Base-by-base conservation (phyloP, 2,329 filamentous ascomycete species). In the Parastagonospora nodorum region DNA sequence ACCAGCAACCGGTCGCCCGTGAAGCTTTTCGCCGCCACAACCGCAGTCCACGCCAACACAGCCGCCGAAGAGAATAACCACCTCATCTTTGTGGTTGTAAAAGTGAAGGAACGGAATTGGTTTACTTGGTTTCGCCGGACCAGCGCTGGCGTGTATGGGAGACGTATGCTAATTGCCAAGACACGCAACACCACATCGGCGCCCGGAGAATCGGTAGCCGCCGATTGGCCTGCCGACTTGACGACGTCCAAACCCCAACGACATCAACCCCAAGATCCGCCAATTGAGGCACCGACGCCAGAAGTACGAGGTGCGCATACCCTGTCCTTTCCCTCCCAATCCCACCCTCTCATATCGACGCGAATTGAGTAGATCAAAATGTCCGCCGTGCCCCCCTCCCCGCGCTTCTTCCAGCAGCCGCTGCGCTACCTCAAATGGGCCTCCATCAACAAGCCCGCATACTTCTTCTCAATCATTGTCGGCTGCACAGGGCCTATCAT, bases 351-450 rank as follows among this genome's bases (percentile, higher is more conserved):
- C 32, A 39, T 29, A 33, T 38, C 27, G 35, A 37, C 36, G 19
- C n/a, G 47, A 24, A 50, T 36, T 5, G 9, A 8, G 24, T 36
- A 14, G 16, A 35, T 28, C 11, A 14, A 35, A 72, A 92, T 92
- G 88, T 82, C 84, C 57, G 57, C 52, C 42, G 24, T 53, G 15
- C 81, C 83, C 48, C 36, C 64, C 39, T 50, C 58, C n/a, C 69
- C 69, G 42, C 81, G 82, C 68, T 97, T 99, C 88, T 97, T 88
- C 86, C 83, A 85, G 61, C 82, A 84, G 52, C 94, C 94, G 59
- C 69, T 95, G 73, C 86, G 86, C 67, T 97, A 96, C 85, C 78
- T 89, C 68, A 88, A 88, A 77, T 97, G 92, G 91, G 87, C 92
- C 45, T 83, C 89, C 43, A 88, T 91, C 78, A 88, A 94, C 76